Conservation (phyloP, 176 grass and related monocot species). For the Carex cristatella region DNA sequence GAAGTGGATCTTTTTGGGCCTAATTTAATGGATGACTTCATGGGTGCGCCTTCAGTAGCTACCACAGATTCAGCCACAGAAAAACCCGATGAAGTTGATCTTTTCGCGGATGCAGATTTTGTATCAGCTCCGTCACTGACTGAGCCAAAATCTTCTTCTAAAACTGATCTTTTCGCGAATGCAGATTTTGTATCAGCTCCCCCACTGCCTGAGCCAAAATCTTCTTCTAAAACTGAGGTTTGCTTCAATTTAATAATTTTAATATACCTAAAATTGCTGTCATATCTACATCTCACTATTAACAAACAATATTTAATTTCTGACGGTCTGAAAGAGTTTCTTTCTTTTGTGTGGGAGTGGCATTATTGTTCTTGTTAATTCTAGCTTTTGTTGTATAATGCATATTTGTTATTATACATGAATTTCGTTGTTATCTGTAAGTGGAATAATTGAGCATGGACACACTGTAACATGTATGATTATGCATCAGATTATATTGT, state of each 20-base stretch:
- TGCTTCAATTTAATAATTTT: conserved; percentile 7
- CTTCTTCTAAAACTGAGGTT: conserved; percentile 47
- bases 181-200: conserved; percentile 73
- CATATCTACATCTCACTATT: background rate
- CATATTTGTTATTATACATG: background rate
- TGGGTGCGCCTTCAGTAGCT: conserved; percentile 40
- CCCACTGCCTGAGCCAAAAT: conserved; percentile 31
- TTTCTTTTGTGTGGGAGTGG: background rate
- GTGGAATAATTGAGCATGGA: background rate
- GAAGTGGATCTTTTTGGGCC: conserved; percentile 76
- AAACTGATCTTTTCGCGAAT: conserved; percentile 73
- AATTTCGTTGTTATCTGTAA: background rate
- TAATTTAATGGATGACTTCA: conserved; percentile 73
- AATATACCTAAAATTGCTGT: background rate
- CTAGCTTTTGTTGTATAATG: background rate
- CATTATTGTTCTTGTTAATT: background rate
- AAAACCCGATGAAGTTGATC: conserved; percentile 52
- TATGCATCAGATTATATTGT: background rate
- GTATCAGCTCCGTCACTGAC: conserved; percentile 46
- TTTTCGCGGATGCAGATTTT: conserved; percentile 90
- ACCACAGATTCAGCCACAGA: conserved; percentile 27
- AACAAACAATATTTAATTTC: background rate
- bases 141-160: conserved; percentile 31
- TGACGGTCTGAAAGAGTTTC: background rate
- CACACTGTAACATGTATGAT: background rate